phyloP scores from a whole-genome alignment of 495 filamentous ascomycete species.

The Neurospora intermedia region DNA sequence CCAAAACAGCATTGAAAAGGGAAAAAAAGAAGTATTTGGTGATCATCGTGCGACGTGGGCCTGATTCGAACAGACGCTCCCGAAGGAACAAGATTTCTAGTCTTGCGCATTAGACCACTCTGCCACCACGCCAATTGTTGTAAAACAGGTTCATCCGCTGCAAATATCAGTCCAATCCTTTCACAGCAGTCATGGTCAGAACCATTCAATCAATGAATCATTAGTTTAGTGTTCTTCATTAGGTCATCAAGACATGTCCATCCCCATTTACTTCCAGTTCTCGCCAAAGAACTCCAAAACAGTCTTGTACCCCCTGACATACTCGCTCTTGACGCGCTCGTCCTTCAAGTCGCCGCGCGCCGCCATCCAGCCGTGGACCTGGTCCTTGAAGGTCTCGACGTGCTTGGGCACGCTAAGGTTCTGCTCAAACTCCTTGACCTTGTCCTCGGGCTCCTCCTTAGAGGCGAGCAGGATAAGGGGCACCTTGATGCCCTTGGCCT shows the following conservation, averaged over 20 bases:
- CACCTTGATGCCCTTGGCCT: conserved; percentile 54
- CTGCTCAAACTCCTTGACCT: conserved; percentile 60
- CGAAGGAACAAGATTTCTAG: too few relatives aligned
- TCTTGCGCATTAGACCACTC: background rate
- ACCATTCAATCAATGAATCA: background rate
- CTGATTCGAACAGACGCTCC: background rate
- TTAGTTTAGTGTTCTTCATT: background rate
- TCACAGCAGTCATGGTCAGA: background rate
- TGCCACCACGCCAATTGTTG: background rate
- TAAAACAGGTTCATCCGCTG: fast-evolving
- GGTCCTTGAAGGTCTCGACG: conserved; percentile 69
- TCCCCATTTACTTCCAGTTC: conserved; percentile 33
- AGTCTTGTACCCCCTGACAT: conserved; percentile 66
- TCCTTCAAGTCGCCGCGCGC: conserved; percentile 62
- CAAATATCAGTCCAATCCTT: background rate
- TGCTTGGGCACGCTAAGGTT: conserved; percentile 56
- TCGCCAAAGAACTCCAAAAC: conserved; percentile 65
- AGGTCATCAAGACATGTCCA: background rate
- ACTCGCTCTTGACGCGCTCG: conserved; percentile 58
- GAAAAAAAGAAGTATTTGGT: background rate
- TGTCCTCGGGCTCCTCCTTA: conserved; percentile 52
- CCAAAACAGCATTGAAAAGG: background rate
- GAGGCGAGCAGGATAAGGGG: conserved; percentile 58
- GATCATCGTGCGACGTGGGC: background rate
- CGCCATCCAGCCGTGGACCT: conserved; percentile 91